phyloP scores from a whole-genome alignment of 2,329 filamentous ascomycete species.

The Fusarium coffeatum region DNA sequence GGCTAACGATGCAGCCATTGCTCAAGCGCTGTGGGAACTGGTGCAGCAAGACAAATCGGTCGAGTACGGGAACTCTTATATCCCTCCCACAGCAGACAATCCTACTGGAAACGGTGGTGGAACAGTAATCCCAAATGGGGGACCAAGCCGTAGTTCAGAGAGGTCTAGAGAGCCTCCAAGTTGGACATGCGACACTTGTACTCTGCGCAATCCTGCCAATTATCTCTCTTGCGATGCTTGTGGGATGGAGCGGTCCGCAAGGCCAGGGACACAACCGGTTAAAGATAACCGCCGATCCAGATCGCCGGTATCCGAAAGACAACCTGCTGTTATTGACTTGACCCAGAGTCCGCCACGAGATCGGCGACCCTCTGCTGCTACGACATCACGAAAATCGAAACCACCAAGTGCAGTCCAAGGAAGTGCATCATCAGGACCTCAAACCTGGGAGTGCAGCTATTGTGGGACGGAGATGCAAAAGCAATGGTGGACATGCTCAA shows the following conservation, averaged over 20 bases:
- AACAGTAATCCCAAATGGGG: conserved; percentile 45
- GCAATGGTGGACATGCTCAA: conserved; percentile 68
- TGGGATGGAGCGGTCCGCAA: conserved; percentile 54
- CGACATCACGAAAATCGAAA: conserved; percentile 5
- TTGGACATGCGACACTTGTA: conserved; percentile 69
- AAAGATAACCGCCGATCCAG: conserved; percentile 35
- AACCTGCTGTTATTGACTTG: conserved; percentile 49
- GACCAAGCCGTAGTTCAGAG: conserved; percentile 11
- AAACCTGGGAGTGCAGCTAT: conserved; percentile 63
- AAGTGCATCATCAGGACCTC: conserved; percentile 33
- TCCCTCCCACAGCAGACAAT: conserved; percentile 61
- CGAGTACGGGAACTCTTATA: conserved; percentile 67
- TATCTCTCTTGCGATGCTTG: conserved; percentile 69
- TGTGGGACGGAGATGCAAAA: conserved; percentile 65
- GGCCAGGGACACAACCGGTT: conserved; percentile 23
- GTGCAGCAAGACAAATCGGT: conserved; percentile 79
- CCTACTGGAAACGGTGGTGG: conserved; percentile 60
- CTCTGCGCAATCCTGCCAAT: conserved; percentile 64
- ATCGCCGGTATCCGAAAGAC: conserved; percentile 17
- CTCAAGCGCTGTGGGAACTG: conserved; percentile 86
- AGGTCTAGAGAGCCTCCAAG: conserved; percentile 34
- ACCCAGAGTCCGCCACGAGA: conserved; percentile 50
- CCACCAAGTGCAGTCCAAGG: conserved; percentile 8
- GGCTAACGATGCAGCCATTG: conserved; percentile 87
- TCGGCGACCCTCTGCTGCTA: conserved; percentile 9